Percentiles rank a stretch among this genome's conserved stretches.
phyloP scores from a whole-genome alignment of 2,329 filamentous ascomycete genomes.

The Fusarium sp. region DNA sequence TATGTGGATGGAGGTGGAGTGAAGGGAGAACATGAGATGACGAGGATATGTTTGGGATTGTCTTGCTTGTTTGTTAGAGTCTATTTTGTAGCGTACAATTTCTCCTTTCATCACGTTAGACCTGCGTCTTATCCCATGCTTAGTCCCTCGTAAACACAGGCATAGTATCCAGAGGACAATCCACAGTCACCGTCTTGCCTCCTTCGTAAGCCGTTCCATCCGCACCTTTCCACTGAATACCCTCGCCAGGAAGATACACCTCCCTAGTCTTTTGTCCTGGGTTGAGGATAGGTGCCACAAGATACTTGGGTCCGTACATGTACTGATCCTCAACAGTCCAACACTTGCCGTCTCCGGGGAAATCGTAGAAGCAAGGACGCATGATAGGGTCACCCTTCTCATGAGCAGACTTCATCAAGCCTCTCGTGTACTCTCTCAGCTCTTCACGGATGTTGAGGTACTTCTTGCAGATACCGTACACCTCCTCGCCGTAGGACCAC shows the following conservation, averaged over 20 bases:
- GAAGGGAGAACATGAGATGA: background rate
- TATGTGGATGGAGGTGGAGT: slow-evolving; percentile 48
- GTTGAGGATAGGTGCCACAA: slow-evolving; percentile 64
- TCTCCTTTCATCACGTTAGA: background rate
- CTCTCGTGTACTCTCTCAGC: slow-evolving; percentile 64
- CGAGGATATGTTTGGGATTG: background rate
- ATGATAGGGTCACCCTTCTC: slow-evolving; percentile 68
- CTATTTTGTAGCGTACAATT: background rate
- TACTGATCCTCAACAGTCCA: slow-evolving; percentile 69
- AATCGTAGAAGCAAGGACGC: slow-evolving; percentile 69
- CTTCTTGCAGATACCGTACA: slow-evolving; percentile 66
- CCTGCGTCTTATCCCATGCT: background rate
- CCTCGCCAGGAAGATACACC: slow-evolving; percentile 60
- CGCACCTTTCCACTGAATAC: background rate
- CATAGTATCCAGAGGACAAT: slow-evolving; percentile 8
- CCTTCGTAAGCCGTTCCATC: background rate
- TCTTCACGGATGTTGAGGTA: slow-evolving; percentile 66
- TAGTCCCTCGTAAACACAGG: slow-evolving; percentile 2
- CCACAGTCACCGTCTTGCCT: background rate
- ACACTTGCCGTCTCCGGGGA: slow-evolving; percentile 59
- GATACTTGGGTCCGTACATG: slow-evolving; percentile 67
- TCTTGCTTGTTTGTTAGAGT: background rate
- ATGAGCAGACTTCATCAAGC: slow-evolving; percentile 66
- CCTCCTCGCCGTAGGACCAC: slow-evolving; percentile 69
- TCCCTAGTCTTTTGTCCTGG: slow-evolving; percentile 53